Base-by-base conservation (phyloP, 169 alveolate genomes). In the Plasmodium knowlesi region DNA sequence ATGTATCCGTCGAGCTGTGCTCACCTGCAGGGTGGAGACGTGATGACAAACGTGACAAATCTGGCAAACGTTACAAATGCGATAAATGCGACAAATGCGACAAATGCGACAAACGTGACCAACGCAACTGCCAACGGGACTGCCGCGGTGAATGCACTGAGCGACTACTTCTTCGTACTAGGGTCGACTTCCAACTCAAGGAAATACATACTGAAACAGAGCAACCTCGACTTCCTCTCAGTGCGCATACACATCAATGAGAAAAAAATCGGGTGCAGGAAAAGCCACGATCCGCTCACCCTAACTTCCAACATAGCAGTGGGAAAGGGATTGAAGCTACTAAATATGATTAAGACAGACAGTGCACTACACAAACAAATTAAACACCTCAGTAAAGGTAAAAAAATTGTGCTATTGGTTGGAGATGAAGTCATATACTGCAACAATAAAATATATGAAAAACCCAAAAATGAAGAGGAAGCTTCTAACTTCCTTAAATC, bases 371-470 rank as follows among this genome's bases (percentile, higher is more conserved):
- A 34, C 37, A 28, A 74, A 53, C 28, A 74, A 86, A 86, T 86
- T 74, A 28, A 12, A 2, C 37, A 76, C 5, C 43, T 73, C 14
- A 78, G 86, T 22, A 76, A 86, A 74, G 81, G 80, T 28, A 86
- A 86, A 74, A 86, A 53, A 76, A 50, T 86, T 39, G n/a, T 86
- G 5, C 46, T 86, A 14, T 30, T 86, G 67, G 93, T 86, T 2
- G 93, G 93, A 30, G 93, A 86, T 76, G 93, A 86, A 86, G 93
- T 86, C 25, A 86, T 86, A 25, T 86, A 86, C 43, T 86, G 93
- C 67, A 86, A 86, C 54, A 53, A 76, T n/a, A 30, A 86, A 86
- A 86, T 86, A 43, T 86, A 86, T 10, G 93, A 86, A 8, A 86
- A 86, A 54, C 93, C 93, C 53, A 76, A 74, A 74, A 53, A 86